phyloP scores from a whole-genome alignment of 805 yeast genomes.

The Yarrowia osloensis region DNA sequence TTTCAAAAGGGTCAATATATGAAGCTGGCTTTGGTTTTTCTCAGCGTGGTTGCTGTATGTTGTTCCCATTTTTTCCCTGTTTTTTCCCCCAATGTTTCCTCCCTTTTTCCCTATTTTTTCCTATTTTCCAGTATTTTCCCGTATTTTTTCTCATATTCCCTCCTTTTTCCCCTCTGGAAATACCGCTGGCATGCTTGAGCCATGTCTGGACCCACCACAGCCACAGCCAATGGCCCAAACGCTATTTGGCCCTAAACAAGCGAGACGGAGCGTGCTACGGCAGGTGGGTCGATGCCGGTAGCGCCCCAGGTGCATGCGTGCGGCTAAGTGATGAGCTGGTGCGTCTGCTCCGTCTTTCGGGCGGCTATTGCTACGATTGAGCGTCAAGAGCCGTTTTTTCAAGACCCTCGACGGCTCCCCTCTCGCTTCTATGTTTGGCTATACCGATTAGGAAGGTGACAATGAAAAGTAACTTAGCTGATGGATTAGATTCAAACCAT shows the following conservation, averaged over 20 bases:
- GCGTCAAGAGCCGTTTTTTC: too few relatives aligned
- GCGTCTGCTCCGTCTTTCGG: background rate
- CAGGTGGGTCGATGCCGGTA: background rate
- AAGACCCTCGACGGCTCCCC: background rate
- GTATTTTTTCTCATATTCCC: too few relatives aligned
- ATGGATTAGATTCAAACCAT: background rate
- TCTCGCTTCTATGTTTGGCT: background rate
- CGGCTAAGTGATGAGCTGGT: background rate
- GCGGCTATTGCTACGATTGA: too few relatives aligned
- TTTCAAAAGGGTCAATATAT: too few relatives aligned
- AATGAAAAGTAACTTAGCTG: conserved; percentile 8
- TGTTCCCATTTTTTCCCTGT: too few relatives aligned
- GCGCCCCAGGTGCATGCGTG: background rate
- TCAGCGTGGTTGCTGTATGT: too few relatives aligned
- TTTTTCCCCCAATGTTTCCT: too few relatives aligned
- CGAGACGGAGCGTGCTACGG: background rate
- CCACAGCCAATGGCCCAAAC: background rate
- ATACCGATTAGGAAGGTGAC: conserved; percentile 14
- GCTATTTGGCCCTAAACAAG: background rate
- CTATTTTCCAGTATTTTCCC: too few relatives aligned
- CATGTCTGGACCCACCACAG: conserved; percentile 20
- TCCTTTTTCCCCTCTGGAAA: too few relatives aligned
- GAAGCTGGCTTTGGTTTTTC: too few relatives aligned
- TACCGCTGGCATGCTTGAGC: background rate
- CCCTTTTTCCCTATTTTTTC: too few relatives aligned